Evolutionary conservation across 2,329 filamentous ascomycete genomes (phyloP), one percentile per base, ranked within the genome.

Genomic region (Pleochaeta shiraiana): DNA sequence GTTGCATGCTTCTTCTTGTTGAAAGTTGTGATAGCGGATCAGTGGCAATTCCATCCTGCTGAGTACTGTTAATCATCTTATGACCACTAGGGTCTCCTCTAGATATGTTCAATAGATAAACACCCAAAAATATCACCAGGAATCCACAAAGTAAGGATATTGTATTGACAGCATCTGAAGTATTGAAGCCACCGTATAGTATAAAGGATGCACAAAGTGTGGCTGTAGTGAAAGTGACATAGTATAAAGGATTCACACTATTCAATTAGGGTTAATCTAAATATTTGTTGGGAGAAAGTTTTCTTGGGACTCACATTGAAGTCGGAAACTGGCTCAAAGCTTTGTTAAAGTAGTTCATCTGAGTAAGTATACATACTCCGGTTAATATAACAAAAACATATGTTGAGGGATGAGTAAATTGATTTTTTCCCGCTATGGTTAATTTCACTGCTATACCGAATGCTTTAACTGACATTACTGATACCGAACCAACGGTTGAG

Each of bases 311-410:
- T 74, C 81, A 95, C 91, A 98, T 95, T 70, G 95, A 95, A 34
- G 93, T 96, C 33, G 89, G 92, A 76, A 97, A 98, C 72, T 95
- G 90, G 75, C 90, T 95, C 66, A 98, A 78, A 7, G 93, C 93
- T 76, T 98, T 98, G 80, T 98, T 98, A 77, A 98, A 95, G 76
- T 98, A 98, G 76, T 98, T 98, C 93, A 98, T 97, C 79, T 98
- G 93, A 9, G 91, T 96, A 69, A 98, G 75, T 73, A 98, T 97
- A 78, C 93, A 98, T 68, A 96, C 89, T 2, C 81, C 80, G 0
- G 91, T 93, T 68, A 97, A 83, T 69, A 98, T 96, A 75, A 92
- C 85, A 74, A 98, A 98, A 68, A 96, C 91, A 71, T 98, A 98
- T 66, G 95, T 98, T 62, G 90, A 95, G 1, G 95, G 89, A 70